Base-by-base conservation (phyloP, 768 basidiomycete genomes). In the Auricularia sp. region DNA sequence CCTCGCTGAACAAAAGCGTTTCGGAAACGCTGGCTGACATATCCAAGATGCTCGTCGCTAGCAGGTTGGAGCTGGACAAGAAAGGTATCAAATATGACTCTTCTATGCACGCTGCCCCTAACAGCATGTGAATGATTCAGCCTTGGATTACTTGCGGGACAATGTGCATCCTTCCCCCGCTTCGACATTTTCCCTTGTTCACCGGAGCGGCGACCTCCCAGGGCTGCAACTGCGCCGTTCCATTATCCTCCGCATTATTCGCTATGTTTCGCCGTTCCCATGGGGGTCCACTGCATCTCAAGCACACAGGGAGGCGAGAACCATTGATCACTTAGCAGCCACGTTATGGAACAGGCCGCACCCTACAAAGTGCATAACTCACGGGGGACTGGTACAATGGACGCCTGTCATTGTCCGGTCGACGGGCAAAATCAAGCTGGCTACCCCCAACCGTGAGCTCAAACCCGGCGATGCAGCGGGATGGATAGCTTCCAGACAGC, bases 281-380 rank as follows among this genome's bases (percentile, higher is more conserved):
- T 93, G 91, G 91, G 91, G 91, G 3, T 84, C 84, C 59, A 69
- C 80, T 18, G 80, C 77, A 7, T 83, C 90, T 1, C 85, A 90
- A 67, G 83, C 79, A 2, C 74, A 80, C 65, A 80, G 91, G 39
- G 79, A 83, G 8, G 72, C 70, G 47, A 67, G 64, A 5, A 81
- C 79, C 61, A 71, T 88, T 35, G 66, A 75, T 1, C 78, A 77
- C 43, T 83, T 91, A 64, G 71, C 81, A 21, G 61, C 72, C 12
- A 75, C 74, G 5, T 66, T 91, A 5, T 88, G 84, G 82, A 61
- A 70, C 70, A 34, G 58, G 36, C 36, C 23, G 43, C n/a, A 16
- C 14, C 42, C 63, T 44, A 7, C 63, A 42, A 61, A 29, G 7
- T 12, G 23, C 12, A 29, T 60, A 8, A 21, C 73, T 74, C 3